Conservation (phyloP, 257 asterid genomes). For the Fraxinus anomala region DNA sequence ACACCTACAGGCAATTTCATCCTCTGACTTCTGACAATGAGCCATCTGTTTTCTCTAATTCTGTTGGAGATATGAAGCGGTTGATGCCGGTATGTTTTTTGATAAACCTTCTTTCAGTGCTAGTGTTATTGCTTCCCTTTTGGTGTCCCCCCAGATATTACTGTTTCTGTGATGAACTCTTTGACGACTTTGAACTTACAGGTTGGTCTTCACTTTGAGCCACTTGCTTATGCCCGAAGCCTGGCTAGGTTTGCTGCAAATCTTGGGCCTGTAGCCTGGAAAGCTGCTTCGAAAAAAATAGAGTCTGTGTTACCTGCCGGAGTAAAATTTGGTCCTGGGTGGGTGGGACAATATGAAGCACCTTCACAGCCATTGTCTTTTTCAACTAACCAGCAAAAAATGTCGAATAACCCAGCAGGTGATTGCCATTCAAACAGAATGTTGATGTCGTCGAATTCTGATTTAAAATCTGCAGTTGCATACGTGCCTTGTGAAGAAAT, state of each 20-base stretch:
- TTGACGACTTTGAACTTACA: constrained; percentile 30
- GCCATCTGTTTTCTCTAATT: constrained; percentile 38
- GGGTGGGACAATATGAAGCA: constrained; percentile 78
- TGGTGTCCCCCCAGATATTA: too few species aligned
- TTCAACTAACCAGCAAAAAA: constrained; percentile 47
- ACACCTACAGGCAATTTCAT: constrained; percentile 64
- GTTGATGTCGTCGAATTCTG: constrained; percentile 40
- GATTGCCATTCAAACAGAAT: constrained; percentile 42
- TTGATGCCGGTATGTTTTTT: constrained; percentile 60
- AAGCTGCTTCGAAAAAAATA: constrained; percentile 65
- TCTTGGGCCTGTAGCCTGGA: constrained; percentile 91
- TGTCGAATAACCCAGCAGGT: constrained; percentile 32
- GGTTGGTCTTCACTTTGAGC: constrained; percentile 83
- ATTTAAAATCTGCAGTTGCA: constrained; percentile 32
- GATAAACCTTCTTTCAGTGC: constrained; percentile 4
- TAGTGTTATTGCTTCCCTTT: background rate
- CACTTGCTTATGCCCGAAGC: constrained; percentile 81
- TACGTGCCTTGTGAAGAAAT: constrained; percentile 47
- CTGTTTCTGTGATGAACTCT: background rate
- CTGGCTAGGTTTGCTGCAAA: constrained; percentile 76
- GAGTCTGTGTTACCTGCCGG: constrained; percentile 61
- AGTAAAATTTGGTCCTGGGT: constrained; percentile 80
- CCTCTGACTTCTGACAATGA: constrained; percentile 44
- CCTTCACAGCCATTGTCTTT: constrained; percentile 39
- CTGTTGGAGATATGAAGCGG: constrained; percentile 55